phyloP scores from a whole-genome alignment of 2,329 filamentous ascomycete species.

The Microdochium trichocladiopsis region DNA sequence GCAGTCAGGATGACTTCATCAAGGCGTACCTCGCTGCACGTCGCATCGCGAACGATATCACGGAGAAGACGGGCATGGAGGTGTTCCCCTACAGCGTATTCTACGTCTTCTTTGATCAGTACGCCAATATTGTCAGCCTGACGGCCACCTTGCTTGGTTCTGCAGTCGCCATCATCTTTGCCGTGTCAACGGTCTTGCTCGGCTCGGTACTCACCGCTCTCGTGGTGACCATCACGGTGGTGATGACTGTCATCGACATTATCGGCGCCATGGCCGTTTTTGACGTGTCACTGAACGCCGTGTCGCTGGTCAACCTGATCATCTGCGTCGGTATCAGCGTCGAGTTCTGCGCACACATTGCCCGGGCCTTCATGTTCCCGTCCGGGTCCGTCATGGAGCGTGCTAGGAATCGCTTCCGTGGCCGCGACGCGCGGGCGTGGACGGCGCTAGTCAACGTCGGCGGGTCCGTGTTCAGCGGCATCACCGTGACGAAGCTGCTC shows the following conservation, averaged over 20 bases:
- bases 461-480: conserved; percentile 89
- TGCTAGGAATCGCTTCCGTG: conserved; percentile 70
- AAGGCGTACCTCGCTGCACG: conserved; percentile 81
- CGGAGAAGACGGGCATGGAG: conserved; percentile 62
- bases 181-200: conserved; percentile 71
- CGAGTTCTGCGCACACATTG: conserved; percentile 96
- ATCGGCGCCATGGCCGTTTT: conserved; percentile 91
- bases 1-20: conserved; percentile 89
- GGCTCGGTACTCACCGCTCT: conserved; percentile 77
- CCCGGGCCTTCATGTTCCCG: conserved; percentile 92
- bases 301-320: conserved; percentile 90
- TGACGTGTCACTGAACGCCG: conserved; percentile 85
- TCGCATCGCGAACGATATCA: conserved; percentile 75
- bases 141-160: conserved; percentile 75
- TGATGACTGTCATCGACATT: conserved; percentile 92
- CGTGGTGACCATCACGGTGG: conserved; percentile 77
- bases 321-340: conserved; percentile 96
- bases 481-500: conserved; percentile 90
- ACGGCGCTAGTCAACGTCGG: conserved; percentile 92
- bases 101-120: conserved; percentile 99
- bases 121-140: conserved; percentile 74
- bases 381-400: conserved; percentile 74
- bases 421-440: conserved; percentile 82
- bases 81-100: conserved; percentile 97
- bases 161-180: conserved; percentile 77